phyloP scores from a whole-genome alignment of 495 filamentous ascomycete species.

The Melanomma pulvis-pyrius region DNA sequence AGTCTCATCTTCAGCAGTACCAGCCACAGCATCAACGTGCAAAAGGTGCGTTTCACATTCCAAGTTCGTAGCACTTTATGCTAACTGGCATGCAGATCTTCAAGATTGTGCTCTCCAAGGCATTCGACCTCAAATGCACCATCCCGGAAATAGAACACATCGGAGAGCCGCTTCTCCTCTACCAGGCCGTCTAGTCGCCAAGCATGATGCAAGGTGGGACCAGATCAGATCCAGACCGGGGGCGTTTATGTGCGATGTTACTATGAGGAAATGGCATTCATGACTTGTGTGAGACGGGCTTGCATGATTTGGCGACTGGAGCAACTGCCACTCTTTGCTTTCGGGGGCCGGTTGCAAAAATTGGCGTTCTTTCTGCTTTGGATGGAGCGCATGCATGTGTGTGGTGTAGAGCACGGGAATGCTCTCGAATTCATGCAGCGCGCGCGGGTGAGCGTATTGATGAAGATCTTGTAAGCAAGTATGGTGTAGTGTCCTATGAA shows the following conservation, averaged over 20 bases:
- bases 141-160: conserved; percentile 98
- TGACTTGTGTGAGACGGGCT: conserved; percentile 20
- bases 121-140: conserved; percentile 97
- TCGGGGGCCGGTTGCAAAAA: conserved; percentile 3
- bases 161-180: conserved; percentile 93
- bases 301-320: conserved; percentile 37
- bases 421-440: background rate
- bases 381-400: background rate
- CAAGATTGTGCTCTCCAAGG: conserved; percentile 98
- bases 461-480: conserved; percentile 19
- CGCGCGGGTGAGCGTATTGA: background rate
- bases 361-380: conserved; percentile 6
- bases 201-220: background rate
- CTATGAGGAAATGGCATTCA: conserved; percentile 31
- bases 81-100: conserved; percentile 70
- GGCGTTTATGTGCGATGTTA: conserved; percentile 17
- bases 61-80: background rate
- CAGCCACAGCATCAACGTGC: conserved; percentile 98
- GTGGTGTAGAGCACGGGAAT: conserved; percentile 1
- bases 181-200: conserved; percentile 49
- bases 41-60: conserved; percentile 69
- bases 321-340: conserved; percentile 12
- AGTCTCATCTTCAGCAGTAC: conserved; percentile 97
- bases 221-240: background rate
- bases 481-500: conserved; percentile 7